A percentile compares a stretch with the other conserved stretches of the same genome.
Evolutionary conservation across 768 basidiomycete genomes (phyloP).

Genomic region (Boletus subparvulus): DNA sequence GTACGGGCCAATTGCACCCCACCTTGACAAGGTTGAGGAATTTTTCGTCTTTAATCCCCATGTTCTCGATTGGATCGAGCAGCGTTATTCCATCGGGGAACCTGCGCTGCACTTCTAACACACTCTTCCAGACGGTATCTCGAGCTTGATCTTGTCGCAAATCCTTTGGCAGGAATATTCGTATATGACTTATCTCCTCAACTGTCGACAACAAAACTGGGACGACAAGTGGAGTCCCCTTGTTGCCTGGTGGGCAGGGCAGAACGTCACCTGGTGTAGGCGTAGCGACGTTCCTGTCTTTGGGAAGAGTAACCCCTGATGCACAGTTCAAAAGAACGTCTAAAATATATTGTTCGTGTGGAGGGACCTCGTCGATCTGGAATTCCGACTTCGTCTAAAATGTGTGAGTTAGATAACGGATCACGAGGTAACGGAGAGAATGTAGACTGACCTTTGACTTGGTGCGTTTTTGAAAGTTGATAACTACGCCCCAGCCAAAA

Average conservation of each 20-base stretch:
- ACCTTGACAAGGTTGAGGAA: slow-evolving; percentile 88
- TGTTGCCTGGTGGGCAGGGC: slow-evolving; percentile 70
- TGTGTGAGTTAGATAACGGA: neutral
- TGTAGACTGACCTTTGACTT: slow-evolving; percentile 64
- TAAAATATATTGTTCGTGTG: slow-evolving; percentile 90
- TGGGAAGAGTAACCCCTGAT: slow-evolving; percentile 55
- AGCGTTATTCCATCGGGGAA: slow-evolving; percentile 86
- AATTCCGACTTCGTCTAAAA: slow-evolving; percentile 64
- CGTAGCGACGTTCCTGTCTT: slow-evolving; percentile 53
- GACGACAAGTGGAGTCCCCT: slow-evolving; percentile 81
- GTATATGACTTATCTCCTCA: slow-evolving; percentile 81
- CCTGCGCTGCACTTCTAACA: slow-evolving; percentile 86
- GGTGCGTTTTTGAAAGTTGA: slow-evolving; percentile 87
- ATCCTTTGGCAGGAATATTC: slow-evolving; percentile 89
- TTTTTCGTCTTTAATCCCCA: slow-evolving; percentile 94
- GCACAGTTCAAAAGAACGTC: slow-evolving; percentile 89
- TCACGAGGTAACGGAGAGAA: neutral
- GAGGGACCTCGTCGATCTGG: slow-evolving; percentile 63
- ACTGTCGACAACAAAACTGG: slow-evolving; percentile 87
- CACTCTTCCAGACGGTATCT: slow-evolving; percentile 86
- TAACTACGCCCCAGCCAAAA: slow-evolving; percentile 95
- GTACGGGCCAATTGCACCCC: slow-evolving; percentile 4
- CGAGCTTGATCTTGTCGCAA: slow-evolving; percentile 71
- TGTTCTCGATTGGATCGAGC: slow-evolving; percentile 90
- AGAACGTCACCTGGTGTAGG: slow-evolving; percentile 68